Percentiles rank a stretch among this genome's conserved stretches.
Evolutionary conservation across 371 early-diverging fungal genomes (phyloP).

Genomic region (Mucor circinelloides): DNA sequence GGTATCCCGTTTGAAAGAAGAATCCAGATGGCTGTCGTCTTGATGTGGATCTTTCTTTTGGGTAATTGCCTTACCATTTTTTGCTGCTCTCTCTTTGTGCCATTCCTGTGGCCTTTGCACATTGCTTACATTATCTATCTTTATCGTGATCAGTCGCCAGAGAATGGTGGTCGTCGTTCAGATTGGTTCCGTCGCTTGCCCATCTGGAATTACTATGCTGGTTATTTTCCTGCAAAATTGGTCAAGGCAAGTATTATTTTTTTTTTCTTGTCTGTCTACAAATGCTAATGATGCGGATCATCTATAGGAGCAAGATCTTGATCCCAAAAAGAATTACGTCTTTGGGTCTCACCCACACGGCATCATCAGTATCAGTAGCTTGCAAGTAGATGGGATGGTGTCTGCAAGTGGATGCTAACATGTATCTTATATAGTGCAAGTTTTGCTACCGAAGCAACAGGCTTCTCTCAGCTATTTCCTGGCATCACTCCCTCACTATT

Average conservation of each 20-base stretch:
- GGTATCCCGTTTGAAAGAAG: conserved; percentile 74
- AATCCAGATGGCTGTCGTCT: conserved; percentile 69
- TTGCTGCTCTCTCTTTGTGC: conserved; percentile 35
- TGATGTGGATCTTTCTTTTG: conserved; percentile 61
- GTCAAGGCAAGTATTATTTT: conserved; percentile 66
- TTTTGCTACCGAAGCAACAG: conserved; percentile 72
- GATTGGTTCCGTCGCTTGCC: conserved; percentile 51
- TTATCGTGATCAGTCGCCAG: conserved; percentile 51
- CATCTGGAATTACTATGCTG: conserved; percentile 70
- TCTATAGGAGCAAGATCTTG: conserved; percentile 56
- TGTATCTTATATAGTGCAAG: conserved; percentile 34
- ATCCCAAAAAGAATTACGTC: conserved; percentile 71
- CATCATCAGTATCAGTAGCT: conserved; percentile 79
- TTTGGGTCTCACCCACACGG: conserved; percentile 85
- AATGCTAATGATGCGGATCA: neutral
- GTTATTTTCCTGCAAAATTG: conserved; percentile 77
- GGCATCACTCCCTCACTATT: conserved; percentile 62
- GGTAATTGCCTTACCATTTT: conserved; percentile 59
- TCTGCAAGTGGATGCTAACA: too few relatives aligned
- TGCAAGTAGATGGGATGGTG: conserved; percentile 7
- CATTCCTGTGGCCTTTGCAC: conserved; percentile 59
- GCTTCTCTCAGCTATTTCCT: conserved; percentile 61
- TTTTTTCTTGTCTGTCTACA: too few relatives aligned
- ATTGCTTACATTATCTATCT: conserved; percentile 67
- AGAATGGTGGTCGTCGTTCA: conserved; percentile 66